Percentiles rank a stretch among this genome's conserved stretches.
Conservation (phyloP, 306 rosid species). For the peach (Prunus persica) region DNA sequence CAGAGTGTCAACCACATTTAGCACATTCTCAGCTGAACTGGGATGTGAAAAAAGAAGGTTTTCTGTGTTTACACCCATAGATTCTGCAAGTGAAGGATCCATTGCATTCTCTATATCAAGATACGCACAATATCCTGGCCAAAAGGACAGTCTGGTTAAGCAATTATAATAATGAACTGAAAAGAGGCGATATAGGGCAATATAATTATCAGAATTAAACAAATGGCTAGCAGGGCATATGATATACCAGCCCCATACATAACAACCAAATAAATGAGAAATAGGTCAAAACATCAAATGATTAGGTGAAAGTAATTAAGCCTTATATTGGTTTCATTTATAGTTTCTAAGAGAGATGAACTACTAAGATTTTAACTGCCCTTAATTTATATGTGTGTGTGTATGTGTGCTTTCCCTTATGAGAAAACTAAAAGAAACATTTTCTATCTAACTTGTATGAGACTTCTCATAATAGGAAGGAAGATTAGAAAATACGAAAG, state of each 20-base stretch:
- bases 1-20: constrained; percentile 69
- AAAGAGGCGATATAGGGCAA: background rate
- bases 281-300: background rate
- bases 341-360: background rate
- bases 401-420: background rate
- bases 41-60: constrained; percentile 76
- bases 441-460: background rate
- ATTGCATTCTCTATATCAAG: constrained; percentile 85
- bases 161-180: background rate
- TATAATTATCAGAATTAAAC: background rate
- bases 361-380: background rate
- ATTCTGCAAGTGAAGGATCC: constrained; percentile 71
- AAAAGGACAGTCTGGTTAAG: constrained; percentile 9
- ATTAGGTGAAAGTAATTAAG: background rate
- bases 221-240: background rate
- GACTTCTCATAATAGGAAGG: background rate
- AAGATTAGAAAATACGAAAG: background rate
- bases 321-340: background rate
- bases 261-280: background rate
- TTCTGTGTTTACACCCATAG: constrained; percentile 71
- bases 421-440: background rate
- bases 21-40: constrained; percentile 72
- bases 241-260: background rate
- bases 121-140: constrained; percentile 83
- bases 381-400: background rate